A percentile compares a stretch with the other conserved stretches of the same genome.
These are phyloP conservation scores for Colletotrichum higginsianum DNA, from an alignment of 2,329 filamentous ascomycete genomes.

Conservation along the genomic window DNA sequence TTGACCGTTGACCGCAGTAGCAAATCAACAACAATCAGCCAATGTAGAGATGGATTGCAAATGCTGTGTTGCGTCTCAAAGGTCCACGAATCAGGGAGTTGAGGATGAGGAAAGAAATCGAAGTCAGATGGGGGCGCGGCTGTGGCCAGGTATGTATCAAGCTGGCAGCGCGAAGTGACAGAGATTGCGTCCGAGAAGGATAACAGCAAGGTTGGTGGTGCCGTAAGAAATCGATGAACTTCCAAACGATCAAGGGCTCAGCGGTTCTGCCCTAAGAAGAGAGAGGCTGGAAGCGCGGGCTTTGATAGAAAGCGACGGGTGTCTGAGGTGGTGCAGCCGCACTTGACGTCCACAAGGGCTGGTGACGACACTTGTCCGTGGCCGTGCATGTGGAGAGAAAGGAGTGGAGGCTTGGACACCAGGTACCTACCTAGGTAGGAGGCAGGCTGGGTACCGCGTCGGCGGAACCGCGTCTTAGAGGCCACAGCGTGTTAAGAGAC, in stretches of 20 bases:
- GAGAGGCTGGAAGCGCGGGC: constrained; percentile 5
- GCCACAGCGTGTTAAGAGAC: constrained; percentile 15
- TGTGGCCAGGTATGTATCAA: not conserved
- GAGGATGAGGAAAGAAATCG: not conserved
- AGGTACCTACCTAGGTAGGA: not conserved
- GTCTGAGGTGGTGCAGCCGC: constrained; percentile 14
- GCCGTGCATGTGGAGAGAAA: not conserved
- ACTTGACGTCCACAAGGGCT: not conserved
- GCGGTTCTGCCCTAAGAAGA: too few species aligned
- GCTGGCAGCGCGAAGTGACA: not conserved
- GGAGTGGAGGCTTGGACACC: not conserved
- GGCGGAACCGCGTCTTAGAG: constrained; percentile 1
- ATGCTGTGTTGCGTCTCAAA: not conserved
- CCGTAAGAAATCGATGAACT: not conserved
- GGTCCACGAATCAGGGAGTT: constrained; percentile 15
- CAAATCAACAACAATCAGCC: not conserved
- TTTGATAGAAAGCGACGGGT: constrained; percentile 3
- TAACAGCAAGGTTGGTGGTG: not conserved
- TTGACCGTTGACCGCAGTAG: not conserved
- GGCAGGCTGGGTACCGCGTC: constrained; percentile 2
- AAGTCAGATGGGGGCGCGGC: not conserved
- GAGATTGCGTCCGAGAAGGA: not conserved
- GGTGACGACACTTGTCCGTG: constrained; percentile 36
- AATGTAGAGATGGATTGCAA: constrained; percentile 6
- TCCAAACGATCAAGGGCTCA: not conserved